Evolutionary conservation across 2,329 filamentous ascomycete genomes (phyloP).

Genomic region (Cytospora piceae): DNA sequence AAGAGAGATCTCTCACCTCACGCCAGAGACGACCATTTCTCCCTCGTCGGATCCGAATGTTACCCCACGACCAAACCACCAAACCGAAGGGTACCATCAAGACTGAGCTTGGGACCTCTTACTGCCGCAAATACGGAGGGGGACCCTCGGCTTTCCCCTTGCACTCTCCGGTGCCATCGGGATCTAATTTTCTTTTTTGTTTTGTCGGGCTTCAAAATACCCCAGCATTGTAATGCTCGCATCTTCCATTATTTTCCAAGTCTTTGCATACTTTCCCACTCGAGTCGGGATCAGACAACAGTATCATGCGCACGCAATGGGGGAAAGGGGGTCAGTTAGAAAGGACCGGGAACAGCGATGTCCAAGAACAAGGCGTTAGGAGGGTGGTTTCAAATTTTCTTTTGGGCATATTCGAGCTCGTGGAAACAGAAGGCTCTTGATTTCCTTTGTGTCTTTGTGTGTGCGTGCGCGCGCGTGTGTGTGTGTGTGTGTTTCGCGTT

Average conservation of each 20-base stretch:
- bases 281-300: constrained; percentile 20
- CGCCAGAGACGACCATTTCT: not conserved
- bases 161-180: constrained; percentile 1
- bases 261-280: constrained; percentile 9
- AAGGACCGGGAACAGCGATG: not conserved
- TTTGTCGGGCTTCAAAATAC: constrained; percentile 15
- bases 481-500: not conserved
- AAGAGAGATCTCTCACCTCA: not conserved
- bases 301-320: constrained; percentile 17
- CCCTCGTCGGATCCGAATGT: not conserved
- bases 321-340: not conserved
- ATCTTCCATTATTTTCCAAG: constrained; percentile 20
- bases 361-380: not conserved
- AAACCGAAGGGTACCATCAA: not conserved
- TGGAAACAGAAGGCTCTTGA: not conserved
- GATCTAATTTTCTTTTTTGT: constrained; percentile 1
- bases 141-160: not conserved
- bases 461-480: not conserved
- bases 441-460: not conserved
- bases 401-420: not conserved
- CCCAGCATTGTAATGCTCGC: constrained; percentile 23
- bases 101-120: not conserved
- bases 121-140: not conserved
- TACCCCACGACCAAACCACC: not conserved
- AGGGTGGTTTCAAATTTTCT: not conserved